phyloP scores from a whole-genome alignment of 257 asterid genomes.

The Lantana camara region DNA sequence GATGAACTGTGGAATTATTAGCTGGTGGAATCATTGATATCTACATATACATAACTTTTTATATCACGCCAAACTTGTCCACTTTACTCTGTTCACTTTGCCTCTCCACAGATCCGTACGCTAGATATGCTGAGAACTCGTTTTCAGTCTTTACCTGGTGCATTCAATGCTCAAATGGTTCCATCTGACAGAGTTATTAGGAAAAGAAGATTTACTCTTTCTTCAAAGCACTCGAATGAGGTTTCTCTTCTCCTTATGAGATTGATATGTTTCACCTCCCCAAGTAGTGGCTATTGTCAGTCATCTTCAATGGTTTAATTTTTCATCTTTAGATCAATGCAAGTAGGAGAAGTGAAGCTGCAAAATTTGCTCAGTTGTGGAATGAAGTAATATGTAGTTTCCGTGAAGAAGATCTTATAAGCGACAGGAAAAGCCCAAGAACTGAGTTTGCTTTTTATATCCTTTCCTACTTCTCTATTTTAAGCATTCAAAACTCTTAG shows the following conservation, averaged over 20 bases:
- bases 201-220: constrained; percentile 58
- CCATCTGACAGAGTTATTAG: constrained; percentile 59
- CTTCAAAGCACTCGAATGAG: constrained; percentile 58
- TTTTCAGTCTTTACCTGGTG: constrained; percentile 83
- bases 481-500: constrained; percentile 11
- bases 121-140: constrained; percentile 81
- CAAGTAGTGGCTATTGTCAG: constrained; percentile 23
- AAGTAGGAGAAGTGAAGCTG: constrained; percentile 78
- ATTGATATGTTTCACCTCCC: constrained; percentile 23
- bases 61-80: background rate
- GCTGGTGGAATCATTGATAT: constrained; percentile 3
- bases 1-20: constrained; percentile 8
- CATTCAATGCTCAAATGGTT: constrained; percentile 70
- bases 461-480: background rate
- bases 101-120: constrained; percentile 67
- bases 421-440: constrained; percentile 63
- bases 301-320: constrained; percentile 7
- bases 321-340: constrained; percentile 50
- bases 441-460: constrained; percentile 27
- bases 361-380: constrained; percentile 85
- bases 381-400: constrained; percentile 82
- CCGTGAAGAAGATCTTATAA: constrained; percentile 87
- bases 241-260: constrained; percentile 38
- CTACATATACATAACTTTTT: background rate
- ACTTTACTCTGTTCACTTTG: no score